Percentiles rank a stretch among this genome's conserved stretches.
phyloP scores from a whole-genome alignment of 139 green algal species.

The Chlamydomonas sphaeroides region DNA sequence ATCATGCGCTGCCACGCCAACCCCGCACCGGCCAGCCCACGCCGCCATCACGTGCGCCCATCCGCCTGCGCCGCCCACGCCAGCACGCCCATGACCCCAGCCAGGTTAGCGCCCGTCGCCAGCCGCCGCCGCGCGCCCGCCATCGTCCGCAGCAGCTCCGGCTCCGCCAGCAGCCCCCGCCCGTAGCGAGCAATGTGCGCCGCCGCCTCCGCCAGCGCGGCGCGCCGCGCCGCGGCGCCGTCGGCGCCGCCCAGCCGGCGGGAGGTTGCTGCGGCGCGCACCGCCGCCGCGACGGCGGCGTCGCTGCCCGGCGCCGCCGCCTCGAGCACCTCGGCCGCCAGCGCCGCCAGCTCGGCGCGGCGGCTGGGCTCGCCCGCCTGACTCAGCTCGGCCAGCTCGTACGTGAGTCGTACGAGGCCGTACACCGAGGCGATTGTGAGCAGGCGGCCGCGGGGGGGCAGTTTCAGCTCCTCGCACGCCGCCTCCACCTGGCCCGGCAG shows the following conservation, averaged over 20 bases:
- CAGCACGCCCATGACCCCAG: not conserved
- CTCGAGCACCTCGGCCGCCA: slow-evolving; percentile 1
- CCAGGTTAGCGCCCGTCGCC: not conserved
- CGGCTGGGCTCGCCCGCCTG: not conserved
- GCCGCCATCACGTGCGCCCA: not conserved
- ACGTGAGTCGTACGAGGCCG: slow-evolving; percentile 20
- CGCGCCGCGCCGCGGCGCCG: not conserved
- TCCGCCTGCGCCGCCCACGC: slow-evolving; percentile 16
- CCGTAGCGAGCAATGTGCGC: slow-evolving; percentile 47
- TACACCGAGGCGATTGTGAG: slow-evolving; percentile 23
- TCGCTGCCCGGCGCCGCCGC: slow-evolving; percentile 47
- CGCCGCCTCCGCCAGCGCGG: slow-evolving; percentile 19
- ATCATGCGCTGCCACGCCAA: too few species aligned
- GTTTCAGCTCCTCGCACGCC: not conserved
- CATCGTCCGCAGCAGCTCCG: slow-evolving; percentile 1
- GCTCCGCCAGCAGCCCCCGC: slow-evolving; percentile 5
- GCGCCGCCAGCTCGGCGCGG: too few species aligned
- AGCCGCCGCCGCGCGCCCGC: not conserved
- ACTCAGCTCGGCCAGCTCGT: slow-evolving; percentile 18
- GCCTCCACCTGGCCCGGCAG: not conserved
- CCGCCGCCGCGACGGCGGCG: not conserved
- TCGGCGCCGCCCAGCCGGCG: slow-evolving; percentile 29
- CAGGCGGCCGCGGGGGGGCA: slow-evolving; percentile 8
- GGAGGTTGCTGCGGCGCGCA: slow-evolving; percentile 19
- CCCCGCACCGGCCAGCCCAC: too few species aligned